Evolutionary conservation across 2,329 filamentous ascomycete species (phyloP).

Genomic region (Xylariaceae sp.): DNA sequence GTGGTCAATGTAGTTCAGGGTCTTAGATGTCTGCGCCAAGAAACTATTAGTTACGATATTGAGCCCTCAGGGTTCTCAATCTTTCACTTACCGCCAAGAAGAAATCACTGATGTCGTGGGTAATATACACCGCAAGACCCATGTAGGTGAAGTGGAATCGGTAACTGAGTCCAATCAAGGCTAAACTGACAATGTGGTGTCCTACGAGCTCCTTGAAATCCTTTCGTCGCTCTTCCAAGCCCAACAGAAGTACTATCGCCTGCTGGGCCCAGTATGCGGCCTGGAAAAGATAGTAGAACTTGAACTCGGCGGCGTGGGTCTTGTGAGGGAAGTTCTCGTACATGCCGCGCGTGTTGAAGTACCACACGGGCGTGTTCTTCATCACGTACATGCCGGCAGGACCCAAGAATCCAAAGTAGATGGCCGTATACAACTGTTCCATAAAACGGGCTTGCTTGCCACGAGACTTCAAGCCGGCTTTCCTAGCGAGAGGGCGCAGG

Average conservation of each 20-base stretch:
- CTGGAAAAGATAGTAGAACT: constrained; percentile 94
- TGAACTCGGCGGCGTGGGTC: constrained; percentile 74
- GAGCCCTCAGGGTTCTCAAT: not conserved
- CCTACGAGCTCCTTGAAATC: constrained; percentile 91
- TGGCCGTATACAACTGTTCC: constrained; percentile 90
- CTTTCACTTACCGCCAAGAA: constrained; percentile 74
- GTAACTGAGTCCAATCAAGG: constrained; percentile 81
- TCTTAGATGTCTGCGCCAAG: constrained; percentile 68
- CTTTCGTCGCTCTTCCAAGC: constrained; percentile 88
- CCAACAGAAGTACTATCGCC: constrained; percentile 77
- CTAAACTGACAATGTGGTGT: constrained; percentile 84
- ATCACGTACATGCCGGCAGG: constrained; percentile 87
- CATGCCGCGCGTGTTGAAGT: constrained; percentile 88
- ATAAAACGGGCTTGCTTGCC: constrained; percentile 87
- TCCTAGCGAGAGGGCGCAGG: constrained; percentile 68
- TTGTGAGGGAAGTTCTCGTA: constrained; percentile 83
- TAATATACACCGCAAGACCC: constrained; percentile 87
- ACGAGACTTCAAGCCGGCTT: constrained; percentile 62
- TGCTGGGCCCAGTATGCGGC: constrained; percentile 96
- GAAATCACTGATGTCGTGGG: constrained; percentile 91
- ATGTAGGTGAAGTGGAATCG: constrained; percentile 97
- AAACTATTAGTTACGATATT: constrained; percentile 14
- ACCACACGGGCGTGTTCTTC: constrained; percentile 87
- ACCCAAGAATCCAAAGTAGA: constrained; percentile 81
- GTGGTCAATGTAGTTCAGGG: constrained; percentile 83